These are phyloP conservation scores for Aspergillus quadrilineatus DNA, from an alignment of 2,329 filamentous ascomycete species.

Conservation along the genomic window DNA sequence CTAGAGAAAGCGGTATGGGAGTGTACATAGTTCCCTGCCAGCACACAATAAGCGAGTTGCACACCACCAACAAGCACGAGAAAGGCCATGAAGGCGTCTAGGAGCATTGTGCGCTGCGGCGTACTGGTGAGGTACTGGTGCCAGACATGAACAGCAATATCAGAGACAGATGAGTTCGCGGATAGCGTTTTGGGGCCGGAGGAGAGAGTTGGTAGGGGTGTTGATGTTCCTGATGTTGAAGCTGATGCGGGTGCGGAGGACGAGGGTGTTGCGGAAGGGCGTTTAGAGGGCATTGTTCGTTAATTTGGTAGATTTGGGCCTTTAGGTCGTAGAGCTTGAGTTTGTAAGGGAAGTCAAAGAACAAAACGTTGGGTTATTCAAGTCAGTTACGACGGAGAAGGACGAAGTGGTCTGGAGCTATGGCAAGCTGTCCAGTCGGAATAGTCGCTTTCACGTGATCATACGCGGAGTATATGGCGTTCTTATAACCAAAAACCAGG, in stretches of 20 bases:
- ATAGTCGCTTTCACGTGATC: constrained; percentile 8
- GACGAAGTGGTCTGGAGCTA: not conserved
- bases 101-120: constrained; percentile 84
- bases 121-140: constrained; percentile 77
- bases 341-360: not conserved
- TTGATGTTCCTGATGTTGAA: constrained; percentile 6
- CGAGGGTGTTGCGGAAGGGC: constrained; percentile 16
- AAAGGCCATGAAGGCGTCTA: constrained; percentile 89
- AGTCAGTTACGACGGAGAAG: not conserved
- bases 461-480: not conserved
- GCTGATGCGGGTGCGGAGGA: constrained; percentile 63
- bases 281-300: constrained; percentile 10
- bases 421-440: constrained; percentile 14
- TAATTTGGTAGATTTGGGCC: not conserved
- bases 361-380: not conserved
- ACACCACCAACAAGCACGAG: constrained; percentile 80
- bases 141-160: constrained; percentile 70
- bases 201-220: constrained; percentile 23
- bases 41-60: constrained; percentile 89
- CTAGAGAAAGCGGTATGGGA: not conserved
- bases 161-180: constrained; percentile 43
- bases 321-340: not conserved
- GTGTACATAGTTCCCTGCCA: constrained; percentile 92
- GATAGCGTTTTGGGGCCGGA: constrained; percentile 38
- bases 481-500: too few species aligned